A percentile compares a stretch with the other conserved stretches of the same genome.
phyloP scores from a whole-genome alignment of 1,139 yeast genomes.

The Saccharomyces hybrid region DNA sequence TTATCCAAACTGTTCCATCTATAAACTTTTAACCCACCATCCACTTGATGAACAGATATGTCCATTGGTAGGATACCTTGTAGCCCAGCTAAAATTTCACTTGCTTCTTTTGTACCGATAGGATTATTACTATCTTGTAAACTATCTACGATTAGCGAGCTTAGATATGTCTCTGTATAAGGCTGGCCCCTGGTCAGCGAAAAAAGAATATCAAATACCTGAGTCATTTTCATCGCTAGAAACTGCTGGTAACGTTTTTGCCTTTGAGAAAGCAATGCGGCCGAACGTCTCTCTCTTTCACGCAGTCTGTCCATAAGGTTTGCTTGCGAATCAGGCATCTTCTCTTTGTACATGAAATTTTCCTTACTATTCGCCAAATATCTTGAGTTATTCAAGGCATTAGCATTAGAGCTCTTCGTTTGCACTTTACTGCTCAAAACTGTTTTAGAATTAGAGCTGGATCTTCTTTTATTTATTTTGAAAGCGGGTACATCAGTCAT shows the following conservation, averaged over 20 bases:
- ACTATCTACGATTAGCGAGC: slow-evolving; percentile 30
- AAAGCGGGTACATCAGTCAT: slow-evolving; percentile 17
- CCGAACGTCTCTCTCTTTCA: slow-evolving; percentile 25
- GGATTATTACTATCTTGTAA: slow-evolving; percentile 31
- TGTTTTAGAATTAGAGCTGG: not conserved
- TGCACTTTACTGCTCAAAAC: not conserved
- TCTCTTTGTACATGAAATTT: slow-evolving; percentile 14
- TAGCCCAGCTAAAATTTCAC: slow-evolving; percentile 24
- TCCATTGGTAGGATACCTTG: slow-evolving; percentile 15
- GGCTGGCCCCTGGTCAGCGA: slow-evolving; percentile 30
- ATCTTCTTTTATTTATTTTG: slow-evolving; percentile 21
- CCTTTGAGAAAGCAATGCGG: slow-evolving; percentile 22
- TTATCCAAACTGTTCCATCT: slow-evolving; percentile 21
- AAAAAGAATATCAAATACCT: slow-evolving; percentile 30
- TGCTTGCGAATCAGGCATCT: slow-evolving; percentile 17
- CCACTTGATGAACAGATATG: slow-evolving; percentile 18
- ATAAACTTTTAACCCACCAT: slow-evolving; percentile 26
- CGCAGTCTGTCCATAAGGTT: slow-evolving; percentile 24
- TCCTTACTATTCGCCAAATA: slow-evolving; percentile 18
- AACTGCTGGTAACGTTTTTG: slow-evolving; percentile 36
- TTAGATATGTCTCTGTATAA: slow-evolving; percentile 28
- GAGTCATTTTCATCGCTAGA: slow-evolving; percentile 38
- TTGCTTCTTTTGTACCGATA: slow-evolving; percentile 30
- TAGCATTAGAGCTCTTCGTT: slow-evolving; percentile 1
- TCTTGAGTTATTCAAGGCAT: slow-evolving; percentile 3